A percentile compares a stretch with the other conserved stretches of the same genome.
Evolutionary conservation across 768 basidiomycete species (phyloP).

Genomic region (Termitomyces sp.): DNA sequence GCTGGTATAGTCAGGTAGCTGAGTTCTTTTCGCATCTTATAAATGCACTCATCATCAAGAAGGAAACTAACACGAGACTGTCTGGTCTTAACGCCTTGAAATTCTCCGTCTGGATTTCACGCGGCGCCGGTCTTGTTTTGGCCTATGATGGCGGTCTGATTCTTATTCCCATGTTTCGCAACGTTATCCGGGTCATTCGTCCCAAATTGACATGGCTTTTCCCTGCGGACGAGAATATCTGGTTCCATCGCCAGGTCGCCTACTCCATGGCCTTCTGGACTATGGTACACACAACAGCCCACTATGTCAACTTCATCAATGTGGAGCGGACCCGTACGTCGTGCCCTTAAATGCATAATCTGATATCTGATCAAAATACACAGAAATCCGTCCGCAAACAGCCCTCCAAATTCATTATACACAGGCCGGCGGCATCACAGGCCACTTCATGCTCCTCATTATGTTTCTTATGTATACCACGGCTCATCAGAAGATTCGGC

Average conservation of each 20-base stretch:
- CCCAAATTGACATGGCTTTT: conserved; percentile 78
- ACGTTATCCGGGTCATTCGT: conserved; percentile 78
- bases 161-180: conserved; percentile 85
- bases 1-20: conserved; percentile 82
- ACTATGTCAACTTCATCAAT: conserved; percentile 92
- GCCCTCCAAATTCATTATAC: conserved; percentile 86
- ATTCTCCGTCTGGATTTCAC: conserved; percentile 86
- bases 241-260: conserved; percentile 94
- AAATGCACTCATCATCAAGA: neutral
- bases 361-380: neutral
- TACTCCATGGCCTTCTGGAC: conserved; percentile 93
- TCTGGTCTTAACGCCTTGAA: conserved; percentile 72
- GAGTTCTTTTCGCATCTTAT: neutral
- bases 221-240: conserved; percentile 92
- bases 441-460: conserved; percentile 92
- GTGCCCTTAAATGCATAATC: neutral
- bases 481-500: conserved; percentile 82
- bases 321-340: conserved; percentile 80
- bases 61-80: conserved; percentile 59
- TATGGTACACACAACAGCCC: conserved; percentile 89
- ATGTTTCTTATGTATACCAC: conserved; percentile 93
- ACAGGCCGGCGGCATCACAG: conserved; percentile 88
- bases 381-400: conserved; percentile 74
- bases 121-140: conserved; percentile 88
- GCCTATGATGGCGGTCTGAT: conserved; percentile 85